Evolutionary conservation across 2,329 filamentous ascomycete species (phyloP).

Genomic region (Geosmithia putterillii): DNA sequence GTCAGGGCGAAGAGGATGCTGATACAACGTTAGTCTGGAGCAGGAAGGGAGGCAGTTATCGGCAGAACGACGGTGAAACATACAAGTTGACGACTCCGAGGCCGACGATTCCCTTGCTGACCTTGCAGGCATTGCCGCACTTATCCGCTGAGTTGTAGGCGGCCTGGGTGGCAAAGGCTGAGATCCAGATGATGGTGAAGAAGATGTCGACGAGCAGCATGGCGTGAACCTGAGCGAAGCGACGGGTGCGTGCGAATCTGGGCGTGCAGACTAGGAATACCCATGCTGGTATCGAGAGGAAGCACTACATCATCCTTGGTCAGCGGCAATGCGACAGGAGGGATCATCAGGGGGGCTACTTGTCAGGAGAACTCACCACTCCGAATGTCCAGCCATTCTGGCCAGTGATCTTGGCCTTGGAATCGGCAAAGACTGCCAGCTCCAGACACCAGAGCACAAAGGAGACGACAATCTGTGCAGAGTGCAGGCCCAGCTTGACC

Average conservation of each 20-base stretch:
- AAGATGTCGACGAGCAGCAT: conserved; percentile 47
- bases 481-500: conserved; percentile 46
- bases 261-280: conserved; percentile 55
- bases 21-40: conserved; percentile 2
- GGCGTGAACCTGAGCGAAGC: conserved; percentile 47
- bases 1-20: conserved; percentile 44
- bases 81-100: conserved; percentile 52
- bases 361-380: conserved; percentile 32
- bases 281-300: conserved; percentile 50
- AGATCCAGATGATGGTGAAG: conserved; percentile 51
- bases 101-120: conserved; percentile 51
- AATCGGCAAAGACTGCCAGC: conserved; percentile 43
- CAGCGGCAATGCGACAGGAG: neutral
- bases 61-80: conserved; percentile 11
- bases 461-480: conserved; percentile 38
- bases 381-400: conserved; percentile 52
- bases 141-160: conserved; percentile 45
- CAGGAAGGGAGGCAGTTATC: conserved; percentile 1
- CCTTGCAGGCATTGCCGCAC: conserved; percentile 43
- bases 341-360: neutral
- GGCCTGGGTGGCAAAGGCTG: conserved; percentile 53
- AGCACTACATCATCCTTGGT: conserved; percentile 36
- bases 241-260: conserved; percentile 48
- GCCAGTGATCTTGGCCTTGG: conserved; percentile 36
- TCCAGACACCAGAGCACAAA: conserved; percentile 46